These are phyloP conservation scores for Globisporangium takayamanum DNA, from an alignment of 352 stramenopile genomes.

Conservation along the genomic window DNA sequence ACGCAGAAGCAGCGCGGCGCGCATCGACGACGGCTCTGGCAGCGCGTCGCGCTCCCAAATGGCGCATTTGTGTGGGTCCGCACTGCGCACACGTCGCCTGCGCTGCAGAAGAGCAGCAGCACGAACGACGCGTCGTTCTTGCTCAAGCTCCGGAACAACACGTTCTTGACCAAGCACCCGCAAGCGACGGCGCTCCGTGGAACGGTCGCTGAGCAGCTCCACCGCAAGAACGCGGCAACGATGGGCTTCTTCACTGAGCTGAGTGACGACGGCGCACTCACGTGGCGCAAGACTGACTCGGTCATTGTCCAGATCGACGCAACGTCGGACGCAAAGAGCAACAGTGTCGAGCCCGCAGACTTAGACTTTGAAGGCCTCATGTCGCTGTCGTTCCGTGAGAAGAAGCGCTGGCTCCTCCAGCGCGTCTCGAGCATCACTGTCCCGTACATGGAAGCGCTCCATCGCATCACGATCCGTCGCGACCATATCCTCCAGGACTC, in stretches of 20 bases:
- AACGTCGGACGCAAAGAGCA: conserved; percentile 9
- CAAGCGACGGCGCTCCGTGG: conserved; percentile 30
- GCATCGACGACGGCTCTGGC: conserved; percentile 44
- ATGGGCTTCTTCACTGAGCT: conserved; percentile 67
- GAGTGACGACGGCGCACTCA: conserved; percentile 32
- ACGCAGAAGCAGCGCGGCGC: conserved; percentile 60
- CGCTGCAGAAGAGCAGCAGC: conserved; percentile 15
- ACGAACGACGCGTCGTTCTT: conserved; percentile 36
- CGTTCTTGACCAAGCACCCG: conserved; percentile 49
- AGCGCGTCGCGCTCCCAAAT: conserved; percentile 47
- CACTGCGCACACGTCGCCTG: conserved; percentile 25
- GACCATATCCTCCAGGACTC: conserved; percentile 61
- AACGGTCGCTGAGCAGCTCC: conserved; percentile 56
- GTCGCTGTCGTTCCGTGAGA: conserved; percentile 61
- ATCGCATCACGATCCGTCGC: conserved; percentile 52
- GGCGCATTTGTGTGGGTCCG: conserved; percentile 62
- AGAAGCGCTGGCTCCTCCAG: conserved; percentile 76
- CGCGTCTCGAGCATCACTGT: conserved; percentile 46
- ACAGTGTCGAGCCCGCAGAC: conserved; percentile 16
- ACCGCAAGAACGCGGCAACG: conserved; percentile 66
- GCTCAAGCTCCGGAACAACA: conserved; percentile 48
- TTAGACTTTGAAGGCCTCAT: conserved; percentile 66
- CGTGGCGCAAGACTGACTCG: conserved; percentile 46
- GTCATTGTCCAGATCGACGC: conserved; percentile 40
- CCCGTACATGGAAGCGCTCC: conserved; percentile 55